Percentiles rank a stretch among this genome's conserved stretches.
These are phyloP conservation scores for Boletus rubropictus DNA, from an alignment of 768 basidiomycete species.

Conservation along the genomic window DNA sequence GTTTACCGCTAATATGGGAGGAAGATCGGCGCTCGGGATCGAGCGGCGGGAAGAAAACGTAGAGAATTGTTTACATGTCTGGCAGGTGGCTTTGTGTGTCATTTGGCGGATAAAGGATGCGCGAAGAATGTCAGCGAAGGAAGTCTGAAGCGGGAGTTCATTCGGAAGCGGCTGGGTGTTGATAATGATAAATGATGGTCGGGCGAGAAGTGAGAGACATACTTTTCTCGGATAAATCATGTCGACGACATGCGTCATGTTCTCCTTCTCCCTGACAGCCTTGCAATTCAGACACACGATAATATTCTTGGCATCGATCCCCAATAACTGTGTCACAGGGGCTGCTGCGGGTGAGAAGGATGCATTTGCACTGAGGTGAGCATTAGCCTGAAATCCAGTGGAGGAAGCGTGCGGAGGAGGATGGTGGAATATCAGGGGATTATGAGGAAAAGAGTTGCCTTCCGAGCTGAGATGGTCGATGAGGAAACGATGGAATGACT, in stretches of 20 bases:
- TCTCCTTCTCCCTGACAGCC: slow-evolving; percentile 64
- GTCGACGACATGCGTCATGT: slow-evolving; percentile 79
- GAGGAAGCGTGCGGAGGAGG: slow-evolving; percentile 8
- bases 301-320: slow-evolving; percentile 70
- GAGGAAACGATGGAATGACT: slow-evolving; percentile 91
- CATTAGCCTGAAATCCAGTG: slow-evolving; percentile 17
- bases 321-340: slow-evolving; percentile 81
- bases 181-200: background rate
- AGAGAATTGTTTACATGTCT: slow-evolving; percentile 71
- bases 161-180: slow-evolving; percentile 30
- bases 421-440: slow-evolving; percentile 46
- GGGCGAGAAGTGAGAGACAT: slow-evolving; percentile 7
- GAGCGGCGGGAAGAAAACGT: slow-evolving; percentile 67
- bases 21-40: slow-evolving; percentile 59
- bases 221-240: slow-evolving; percentile 85
- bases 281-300: slow-evolving; percentile 75
- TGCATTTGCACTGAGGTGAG: slow-evolving; percentile 7
- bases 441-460: slow-evolving; percentile 57
- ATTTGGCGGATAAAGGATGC: slow-evolving; percentile 76
- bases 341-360: slow-evolving; percentile 43
- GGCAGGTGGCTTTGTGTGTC: slow-evolving; percentile 82
- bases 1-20: slow-evolving; percentile 83
- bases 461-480: slow-evolving; percentile 79
- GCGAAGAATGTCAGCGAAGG: slow-evolving; percentile 66
- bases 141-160: slow-evolving; percentile 35